A percentile compares a stretch with the other conserved stretches of the same genome.
phyloP scores from a whole-genome alignment of 2,329 filamentous ascomycete species.

The Penicillium griseofulvum region DNA sequence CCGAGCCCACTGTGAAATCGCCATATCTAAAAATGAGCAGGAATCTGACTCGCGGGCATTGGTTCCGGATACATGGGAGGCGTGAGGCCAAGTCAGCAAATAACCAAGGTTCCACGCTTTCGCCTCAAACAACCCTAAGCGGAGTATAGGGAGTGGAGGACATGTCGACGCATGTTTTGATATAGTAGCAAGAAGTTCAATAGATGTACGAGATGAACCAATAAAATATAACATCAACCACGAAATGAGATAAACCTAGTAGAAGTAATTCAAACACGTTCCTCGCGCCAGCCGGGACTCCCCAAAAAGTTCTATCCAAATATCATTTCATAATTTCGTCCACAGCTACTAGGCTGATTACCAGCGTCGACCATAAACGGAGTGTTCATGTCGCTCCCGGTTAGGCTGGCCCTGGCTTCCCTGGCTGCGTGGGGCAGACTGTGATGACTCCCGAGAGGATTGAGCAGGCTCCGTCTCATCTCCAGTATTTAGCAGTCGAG shows the following conservation, averaged over 20 bases:
- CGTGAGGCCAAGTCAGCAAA: not conserved
- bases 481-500: conserved; percentile 28
- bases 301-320: not conserved
- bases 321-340: conserved; percentile 6
- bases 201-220: not conserved
- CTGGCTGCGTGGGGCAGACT: conserved; percentile 18
- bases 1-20: conserved; percentile 7
- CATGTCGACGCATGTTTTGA: too few species aligned
- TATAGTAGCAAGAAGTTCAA: not conserved
- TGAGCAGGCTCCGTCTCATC: conserved; percentile 20
- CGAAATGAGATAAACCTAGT: not conserved
- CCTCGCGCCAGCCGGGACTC: conserved; percentile 13
- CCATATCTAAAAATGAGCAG: conserved; percentile 2
- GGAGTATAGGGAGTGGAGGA: not conserved
- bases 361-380: conserved; percentile 45
- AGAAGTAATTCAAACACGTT: not conserved
- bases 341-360: conserved; percentile 12
- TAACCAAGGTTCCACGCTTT: not conserved
- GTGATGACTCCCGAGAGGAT: conserved; percentile 7
- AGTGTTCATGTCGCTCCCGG: conserved; percentile 35
- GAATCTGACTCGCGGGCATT: conserved; percentile 18
- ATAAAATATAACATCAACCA: not conserved
- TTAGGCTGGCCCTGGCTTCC: conserved; percentile 18
- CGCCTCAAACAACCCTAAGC: not conserved
- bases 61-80: conserved; percentile 8